Base-by-base conservation (phyloP, 495 filamentous ascomycete genomes). In the Hypoxylon fuscum region DNA sequence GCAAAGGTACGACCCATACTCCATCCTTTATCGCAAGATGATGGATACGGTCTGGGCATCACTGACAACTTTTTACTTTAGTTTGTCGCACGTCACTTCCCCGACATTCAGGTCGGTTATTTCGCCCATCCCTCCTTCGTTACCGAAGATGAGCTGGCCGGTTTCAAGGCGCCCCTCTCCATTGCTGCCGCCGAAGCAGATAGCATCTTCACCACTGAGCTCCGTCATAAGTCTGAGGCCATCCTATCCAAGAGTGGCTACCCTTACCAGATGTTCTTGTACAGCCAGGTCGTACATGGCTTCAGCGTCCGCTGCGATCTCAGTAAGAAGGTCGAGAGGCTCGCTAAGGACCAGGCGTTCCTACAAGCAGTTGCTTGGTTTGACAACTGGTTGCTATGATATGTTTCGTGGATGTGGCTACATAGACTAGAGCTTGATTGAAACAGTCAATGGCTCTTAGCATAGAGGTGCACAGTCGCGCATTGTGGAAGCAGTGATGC, bases 331-430 rank as follows among this genome's bases (percentile, higher is more conserved):
- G 55, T 76, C 35, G 72, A 82, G 72, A 91, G 87, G 81, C 93
- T 81, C 61, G 88, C 90, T 44, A 93, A 92, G 82, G 90, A 96
- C 78, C 84, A 88, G 78, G 91, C 91, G 15, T 94, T 93, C 69
- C 70, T 81, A 51, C 90, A 95, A 78, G 90, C 90, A 52, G 79
- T 92, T 41, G 62, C 72, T 37, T 96, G 92, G 91, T 94, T 95
- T 69, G 81, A 88, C 50, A 58, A 72, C 38, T 69, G 68, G 42
- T 71, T 83, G 3, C 17, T 76, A 37, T 78, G 44, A 72, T 18
- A 5, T 5, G 17, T 14, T 15, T 40, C 37, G 15, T 40, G 37
- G 15, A 40, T 18, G 37, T 18, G n/a, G 37, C 14, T 18, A 9
- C 14, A 18, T 38, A 38, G 25, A 27, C 25, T 27, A 27, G 25